Base-by-base conservation (phyloP, 2,329 filamentous ascomycete genomes). In the Rutstroemia sp. region DNA sequence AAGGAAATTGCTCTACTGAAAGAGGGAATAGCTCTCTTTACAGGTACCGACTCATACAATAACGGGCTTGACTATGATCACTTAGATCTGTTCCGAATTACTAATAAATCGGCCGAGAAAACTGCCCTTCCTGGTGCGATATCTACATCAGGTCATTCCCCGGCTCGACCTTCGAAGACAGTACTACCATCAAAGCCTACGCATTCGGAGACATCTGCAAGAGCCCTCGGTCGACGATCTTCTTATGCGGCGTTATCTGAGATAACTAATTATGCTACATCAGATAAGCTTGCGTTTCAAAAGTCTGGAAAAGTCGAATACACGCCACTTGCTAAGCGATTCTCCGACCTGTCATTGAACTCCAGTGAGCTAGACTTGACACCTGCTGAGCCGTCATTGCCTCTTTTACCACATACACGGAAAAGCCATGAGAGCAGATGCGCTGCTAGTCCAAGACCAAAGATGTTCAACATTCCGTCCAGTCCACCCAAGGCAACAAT, bases 391-490 rank as follows among this genome's bases (percentile, higher is more conserved):
- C 58, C 12, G 12, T 34, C 60, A 58, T 60, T 59, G 2, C 21
- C 60, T 25, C 47, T 58, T 12, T 54, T 58, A 23, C 44, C 56
- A 6, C 48, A 42, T n/a, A 54, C 51, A 25, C 59, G 54, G 44
- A 57, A 44, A 19, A 53, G 61, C 17, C 58, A 63, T 39, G 61
- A 65, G 23, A 60, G 55, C 25, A 58, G 55, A 16, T 58, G 52
- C 44, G 46, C 57, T 39, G 51, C 56, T 16, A 69, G 64, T 50
- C 66, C 64, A 5, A 57, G 61, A 30, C 63, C 67, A 10, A 66
- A 65, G 8, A 65, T 67, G 50, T 63, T 65, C 54, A 65, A 64
- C 39, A 63, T 67, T 38, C 48, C 63, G 30, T 67, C 67, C 2
- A 67, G 64, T 52, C 65, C 66, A 47, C 67, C 67, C 10, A 66